phyloP scores from a whole-genome alignment of 352 stramenopile species.

The Globisporangium emineosum region DNA sequence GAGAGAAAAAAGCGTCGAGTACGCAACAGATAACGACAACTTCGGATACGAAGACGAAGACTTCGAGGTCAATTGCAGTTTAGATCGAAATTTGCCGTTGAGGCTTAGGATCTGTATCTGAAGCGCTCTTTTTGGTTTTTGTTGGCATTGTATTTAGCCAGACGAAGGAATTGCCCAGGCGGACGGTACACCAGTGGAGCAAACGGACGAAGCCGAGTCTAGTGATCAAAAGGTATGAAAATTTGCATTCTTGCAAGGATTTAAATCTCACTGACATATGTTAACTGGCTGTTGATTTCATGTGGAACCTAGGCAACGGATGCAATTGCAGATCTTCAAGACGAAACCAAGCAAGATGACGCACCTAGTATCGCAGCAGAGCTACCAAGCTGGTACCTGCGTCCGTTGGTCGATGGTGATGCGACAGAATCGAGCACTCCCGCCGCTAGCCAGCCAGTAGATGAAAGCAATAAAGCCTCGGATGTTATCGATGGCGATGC shows the following conservation, averaged over 20 bases:
- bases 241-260: not conserved
- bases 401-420: conserved; percentile 2
- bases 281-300: not conserved
- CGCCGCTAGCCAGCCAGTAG: not conserved
- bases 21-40: conserved; percentile 22
- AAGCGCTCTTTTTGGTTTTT: not conserved
- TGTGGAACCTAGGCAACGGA: not conserved
- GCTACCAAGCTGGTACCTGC: conserved; percentile 10
- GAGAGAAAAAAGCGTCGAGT: not conserved
- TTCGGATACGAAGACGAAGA: conserved; percentile 81
- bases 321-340: not conserved
- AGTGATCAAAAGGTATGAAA: not conserved
- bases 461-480: not conserved
- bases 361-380: conserved; percentile 2
- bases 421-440: not conserved
- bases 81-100: not conserved
- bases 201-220: not conserved
- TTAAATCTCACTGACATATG: not conserved
- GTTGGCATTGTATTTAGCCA: not conserved
- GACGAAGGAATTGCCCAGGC: conserved; percentile 1
- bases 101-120: not conserved
- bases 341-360: not conserved
- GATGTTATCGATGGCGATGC: not conserved
- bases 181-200: not conserved
- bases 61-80: conserved; percentile 44